Percentiles rank a stretch among this genome's conserved stretches.
phyloP scores from a whole-genome alignment of 2,329 filamentous ascomycete genomes.

The Aspergillus eucalypticola region DNA sequence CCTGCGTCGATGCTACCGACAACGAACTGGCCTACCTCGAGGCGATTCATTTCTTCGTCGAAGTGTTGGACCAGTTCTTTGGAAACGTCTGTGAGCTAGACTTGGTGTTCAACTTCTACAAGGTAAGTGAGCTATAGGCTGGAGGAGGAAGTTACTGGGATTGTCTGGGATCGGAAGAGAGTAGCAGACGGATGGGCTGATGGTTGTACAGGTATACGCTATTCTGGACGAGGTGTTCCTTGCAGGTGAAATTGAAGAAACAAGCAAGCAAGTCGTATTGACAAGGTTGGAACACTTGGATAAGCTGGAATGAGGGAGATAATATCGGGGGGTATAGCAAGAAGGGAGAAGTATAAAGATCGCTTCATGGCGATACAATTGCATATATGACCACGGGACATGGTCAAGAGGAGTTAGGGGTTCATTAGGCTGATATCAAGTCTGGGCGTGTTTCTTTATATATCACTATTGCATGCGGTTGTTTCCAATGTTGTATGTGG shows the following conservation, averaged over 20 bases:
- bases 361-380: constrained; percentile 4
- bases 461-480: constrained; percentile 1
- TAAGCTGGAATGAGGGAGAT: constrained; percentile 73
- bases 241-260: constrained; percentile 97
- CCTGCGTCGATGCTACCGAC: constrained; percentile 97
- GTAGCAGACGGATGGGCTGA: constrained; percentile 7
- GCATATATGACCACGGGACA: constrained; percentile 22
- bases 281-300: constrained; percentile 93
- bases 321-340: background rate
- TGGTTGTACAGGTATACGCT: constrained; percentile 72
- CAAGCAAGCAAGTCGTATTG: constrained; percentile 95
- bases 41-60: constrained; percentile 98
- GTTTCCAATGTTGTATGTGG: background rate
- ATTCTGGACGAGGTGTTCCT: constrained; percentile 98
- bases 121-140: constrained; percentile 47
- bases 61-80: constrained; percentile 97
- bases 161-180: background rate
- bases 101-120: constrained; percentile 73
- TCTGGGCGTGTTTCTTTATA: constrained; percentile 10
- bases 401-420: constrained; percentile 25
- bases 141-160: background rate
- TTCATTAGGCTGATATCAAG: constrained; percentile 9
- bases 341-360: background rate
- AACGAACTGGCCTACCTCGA: constrained; percentile 97
- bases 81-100: constrained; percentile 99